These are phyloP conservation scores for Pythium brachiatum DNA, from an alignment of 352 stramenopile genomes.

Conservation along the genomic window DNA sequence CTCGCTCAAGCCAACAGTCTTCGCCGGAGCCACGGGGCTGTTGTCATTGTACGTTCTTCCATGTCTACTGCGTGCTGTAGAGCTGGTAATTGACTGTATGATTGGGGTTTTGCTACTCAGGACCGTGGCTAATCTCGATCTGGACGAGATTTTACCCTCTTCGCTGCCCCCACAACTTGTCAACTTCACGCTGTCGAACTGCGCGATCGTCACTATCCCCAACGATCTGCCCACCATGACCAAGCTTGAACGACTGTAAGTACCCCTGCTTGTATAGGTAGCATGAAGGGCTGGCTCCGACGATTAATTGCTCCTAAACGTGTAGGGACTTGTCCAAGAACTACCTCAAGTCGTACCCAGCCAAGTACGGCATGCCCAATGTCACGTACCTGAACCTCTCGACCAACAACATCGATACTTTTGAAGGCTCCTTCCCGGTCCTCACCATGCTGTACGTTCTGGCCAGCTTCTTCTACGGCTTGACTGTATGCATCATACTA, in stretches of 20 bases:
- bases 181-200: slow-evolving; percentile 64
- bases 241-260: slow-evolving; percentile 50
- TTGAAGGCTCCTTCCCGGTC: slow-evolving; percentile 45
- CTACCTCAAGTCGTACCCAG: slow-evolving; percentile 42
- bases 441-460: slow-evolving; percentile 47
- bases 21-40: slow-evolving; percentile 36
- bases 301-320: too few species aligned
- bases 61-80: background rate
- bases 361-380: slow-evolving; percentile 44
- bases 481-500: too few species aligned
- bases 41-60: slow-evolving; percentile 28
- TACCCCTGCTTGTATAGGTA: too few species aligned
- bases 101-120: slow-evolving; percentile 18
- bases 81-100: too few species aligned
- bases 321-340: slow-evolving; percentile 62
- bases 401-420: slow-evolving; percentile 46
- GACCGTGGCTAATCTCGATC: slow-evolving; percentile 50
- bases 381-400: slow-evolving; percentile 54
- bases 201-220: slow-evolving; percentile 46
- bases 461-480: background rate
- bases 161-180: slow-evolving; percentile 47
- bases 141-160: slow-evolving; percentile 37
- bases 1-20: slow-evolving; percentile 30
- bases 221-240: slow-evolving; percentile 51
- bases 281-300: too few species aligned